Evolutionary conservation across 2,329 filamentous ascomycete species (phyloP).

Genomic region (Pseudocercospora eumusae): DNA sequence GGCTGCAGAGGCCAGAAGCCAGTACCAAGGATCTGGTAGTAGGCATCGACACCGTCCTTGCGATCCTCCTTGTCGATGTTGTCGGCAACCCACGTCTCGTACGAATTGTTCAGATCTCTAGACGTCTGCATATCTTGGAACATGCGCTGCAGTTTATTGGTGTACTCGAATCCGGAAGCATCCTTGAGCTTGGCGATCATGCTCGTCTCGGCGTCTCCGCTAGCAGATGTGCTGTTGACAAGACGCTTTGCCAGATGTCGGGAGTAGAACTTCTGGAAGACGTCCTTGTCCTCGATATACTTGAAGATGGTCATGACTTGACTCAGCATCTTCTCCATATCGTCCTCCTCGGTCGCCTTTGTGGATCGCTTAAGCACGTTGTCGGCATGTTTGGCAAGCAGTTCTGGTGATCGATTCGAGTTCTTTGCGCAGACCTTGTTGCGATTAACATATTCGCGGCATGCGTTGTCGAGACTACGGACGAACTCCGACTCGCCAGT

Average conservation of each 20-base stretch:
- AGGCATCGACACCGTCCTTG: conserved; percentile 76
- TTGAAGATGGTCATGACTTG: conserved; percentile 99
- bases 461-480: conserved; percentile 91
- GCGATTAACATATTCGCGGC: conserved; percentile 95
- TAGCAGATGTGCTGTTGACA: conserved; percentile 92
- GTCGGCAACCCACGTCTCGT: conserved; percentile 73
- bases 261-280: conserved; percentile 99
- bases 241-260: conserved; percentile 92
- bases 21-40: conserved; percentile 90
- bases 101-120: conserved; percentile 90
- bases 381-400: conserved; percentile 94
- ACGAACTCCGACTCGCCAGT: conserved; percentile 96
- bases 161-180: conserved; percentile 97
- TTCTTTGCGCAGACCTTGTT: conserved; percentile 94
- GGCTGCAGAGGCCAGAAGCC: conserved; percentile 95
- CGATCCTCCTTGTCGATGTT: conserved; percentile 64
- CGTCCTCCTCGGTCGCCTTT: conserved; percentile 88
- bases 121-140: conserved; percentile 99
- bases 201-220: conserved; percentile 94
- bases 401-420: conserved; percentile 89
- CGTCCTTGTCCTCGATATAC: conserved; percentile 99
- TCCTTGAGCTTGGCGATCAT: conserved; percentile 99
- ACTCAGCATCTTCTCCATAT: conserved; percentile 81
- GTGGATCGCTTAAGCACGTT: conserved; percentile 88
- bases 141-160: conserved; percentile 99